Conservation (phyloP, 176 grass and related monocot genomes). For the Musa beccarii region DNA sequence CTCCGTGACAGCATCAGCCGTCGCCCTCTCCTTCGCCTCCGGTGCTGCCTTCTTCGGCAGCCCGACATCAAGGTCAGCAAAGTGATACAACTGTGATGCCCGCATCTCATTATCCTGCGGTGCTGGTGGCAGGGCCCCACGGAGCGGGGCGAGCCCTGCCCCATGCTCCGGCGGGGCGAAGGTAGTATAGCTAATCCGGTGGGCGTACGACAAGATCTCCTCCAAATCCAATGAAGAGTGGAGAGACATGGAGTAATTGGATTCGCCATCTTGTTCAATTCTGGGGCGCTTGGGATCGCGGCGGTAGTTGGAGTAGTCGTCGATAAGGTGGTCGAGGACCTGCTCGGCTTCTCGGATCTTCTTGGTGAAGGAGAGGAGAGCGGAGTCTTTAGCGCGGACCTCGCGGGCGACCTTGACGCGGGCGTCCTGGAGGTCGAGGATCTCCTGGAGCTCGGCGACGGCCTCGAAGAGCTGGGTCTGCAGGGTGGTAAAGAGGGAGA, state of each 20-base stretch:
- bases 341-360: slow-evolving; percentile 86
- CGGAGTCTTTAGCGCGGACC: slow-evolving; percentile 50
- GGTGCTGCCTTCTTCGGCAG: slow-evolving; percentile 49
- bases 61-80: slow-evolving; percentile 77
- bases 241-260: slow-evolving; percentile 41
- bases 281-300: slow-evolving; percentile 47
- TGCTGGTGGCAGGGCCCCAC: slow-evolving; percentile 61
- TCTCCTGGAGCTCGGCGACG: slow-evolving; percentile 77
- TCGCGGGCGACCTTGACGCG: slow-evolving; percentile 42
- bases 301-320: slow-evolving; percentile 86
- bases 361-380: slow-evolving; percentile 67
- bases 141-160: slow-evolving; percentile 63
- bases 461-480: slow-evolving; percentile 88
- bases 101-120: slow-evolving; percentile 92
- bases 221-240: slow-evolving; percentile 68
- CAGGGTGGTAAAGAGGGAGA: slow-evolving; percentile 56
- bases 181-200: slow-evolving; percentile 86
- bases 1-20: slow-evolving; percentile 24
- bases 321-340: slow-evolving; percentile 80
- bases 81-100: slow-evolving; percentile 68
- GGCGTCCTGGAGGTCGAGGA: slow-evolving; percentile 79
- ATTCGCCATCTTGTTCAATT: slow-evolving; percentile 11
- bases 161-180: slow-evolving; percentile 95
- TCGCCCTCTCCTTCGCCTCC: slow-evolving; percentile 44
- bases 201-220: slow-evolving; percentile 67